Evolutionary conservation across 768 basidiomycete species (phyloP).

Genomic region (Heimioporus sp.): DNA sequence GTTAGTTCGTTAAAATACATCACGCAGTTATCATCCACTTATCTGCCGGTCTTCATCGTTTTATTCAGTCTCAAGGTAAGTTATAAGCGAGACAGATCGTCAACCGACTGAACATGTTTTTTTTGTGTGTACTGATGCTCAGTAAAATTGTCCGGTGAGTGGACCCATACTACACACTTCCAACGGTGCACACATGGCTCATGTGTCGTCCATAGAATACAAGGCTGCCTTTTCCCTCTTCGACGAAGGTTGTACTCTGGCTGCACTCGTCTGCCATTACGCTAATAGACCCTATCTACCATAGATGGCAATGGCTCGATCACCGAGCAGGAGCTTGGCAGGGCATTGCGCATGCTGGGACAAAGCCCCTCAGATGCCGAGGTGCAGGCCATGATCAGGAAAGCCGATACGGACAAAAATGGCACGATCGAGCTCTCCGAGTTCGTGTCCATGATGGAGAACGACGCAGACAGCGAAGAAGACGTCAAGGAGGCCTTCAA

Average conservation of each 20-base stretch:
- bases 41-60: conserved; percentile 7
- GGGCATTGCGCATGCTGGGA: conserved; percentile 90
- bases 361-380: conserved; percentile 93
- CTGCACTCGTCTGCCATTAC: too few species aligned
- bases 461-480: conserved; percentile 89
- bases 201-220: conserved; percentile 64
- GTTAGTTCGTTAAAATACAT: conserved; percentile 34
- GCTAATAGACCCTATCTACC: not conserved
- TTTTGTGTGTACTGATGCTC: conserved; percentile 4
- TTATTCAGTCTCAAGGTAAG: conserved; percentile 56
- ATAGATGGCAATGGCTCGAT: conserved; percentile 92
- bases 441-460: conserved; percentile 86
- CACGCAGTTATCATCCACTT: conserved; percentile 10
- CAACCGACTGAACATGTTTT: not conserved
- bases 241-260: conserved; percentile 73
- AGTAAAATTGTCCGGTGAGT: conserved; percentile 91
- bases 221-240: conserved; percentile 99
- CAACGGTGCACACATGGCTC: not conserved
- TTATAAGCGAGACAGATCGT: not conserved
- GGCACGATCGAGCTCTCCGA: conserved; percentile 85
- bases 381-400: conserved; percentile 94
- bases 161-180: not conserved
- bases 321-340: conserved; percentile 86
- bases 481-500: conserved; percentile 97
- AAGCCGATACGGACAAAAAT: conserved; percentile 87